A percentile compares a stretch with the other conserved stretches of the same genome.
Conservation (phyloP, 2,329 filamentous ascomycete genomes). For the Sporothrix luriei region DNA sequence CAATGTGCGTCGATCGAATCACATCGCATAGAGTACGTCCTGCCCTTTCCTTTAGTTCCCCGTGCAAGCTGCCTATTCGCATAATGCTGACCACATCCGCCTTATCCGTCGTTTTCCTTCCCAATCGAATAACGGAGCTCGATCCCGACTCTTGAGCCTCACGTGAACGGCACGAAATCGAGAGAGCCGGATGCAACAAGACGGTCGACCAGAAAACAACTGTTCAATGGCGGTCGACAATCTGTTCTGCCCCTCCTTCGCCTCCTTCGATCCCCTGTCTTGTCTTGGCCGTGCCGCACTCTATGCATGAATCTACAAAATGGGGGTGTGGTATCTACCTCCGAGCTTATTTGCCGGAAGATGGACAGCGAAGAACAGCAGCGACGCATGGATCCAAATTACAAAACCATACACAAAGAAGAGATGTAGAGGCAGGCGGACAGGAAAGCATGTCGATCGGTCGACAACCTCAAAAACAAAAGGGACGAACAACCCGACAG, state of each 20-base stretch:
- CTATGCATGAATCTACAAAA: conserved; percentile 7
- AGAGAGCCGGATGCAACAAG: not conserved
- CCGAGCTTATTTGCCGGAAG: conserved; percentile 16
- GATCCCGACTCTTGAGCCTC: not conserved
- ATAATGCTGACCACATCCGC: not conserved
- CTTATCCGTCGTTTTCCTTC: not conserved
- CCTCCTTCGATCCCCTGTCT: not conserved
- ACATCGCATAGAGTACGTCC: too few species aligned
- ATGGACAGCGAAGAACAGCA: not conserved
- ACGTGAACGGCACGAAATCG: conserved; percentile 1
- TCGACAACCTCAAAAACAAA: not conserved
- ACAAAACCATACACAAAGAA: not conserved
- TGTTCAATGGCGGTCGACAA: not conserved
- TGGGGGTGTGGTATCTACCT: conserved; percentile 12
- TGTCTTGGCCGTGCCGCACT: conserved; percentile 18
- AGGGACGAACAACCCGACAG: not conserved
- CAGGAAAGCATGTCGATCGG: too few species aligned
- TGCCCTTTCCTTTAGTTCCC: too few species aligned
- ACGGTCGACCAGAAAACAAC: not conserved
- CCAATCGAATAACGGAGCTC: not conserved
- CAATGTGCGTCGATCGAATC: not conserved
- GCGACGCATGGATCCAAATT: not conserved
- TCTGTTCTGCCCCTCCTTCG: conserved; percentile 5
- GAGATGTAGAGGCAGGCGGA: too few species aligned
- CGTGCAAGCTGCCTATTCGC: not conserved